A percentile compares a stretch with the other conserved stretches of the same genome.
Evolutionary conservation across 225 moss, liverwort and hornwort species (phyloP).

Genomic region (Straminergon stramineum): DNA sequence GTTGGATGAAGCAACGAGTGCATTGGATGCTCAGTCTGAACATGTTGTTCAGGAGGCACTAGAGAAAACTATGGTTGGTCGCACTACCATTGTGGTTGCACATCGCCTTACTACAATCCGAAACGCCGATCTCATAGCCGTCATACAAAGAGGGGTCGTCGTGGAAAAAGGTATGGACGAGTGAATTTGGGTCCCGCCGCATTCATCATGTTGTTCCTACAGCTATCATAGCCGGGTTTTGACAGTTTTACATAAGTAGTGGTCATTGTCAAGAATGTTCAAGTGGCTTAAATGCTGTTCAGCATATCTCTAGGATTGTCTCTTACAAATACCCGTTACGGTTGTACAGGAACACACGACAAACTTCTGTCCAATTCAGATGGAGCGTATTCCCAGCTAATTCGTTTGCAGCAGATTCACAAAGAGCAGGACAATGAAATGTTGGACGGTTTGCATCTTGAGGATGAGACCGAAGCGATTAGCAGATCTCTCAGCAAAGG

Average conservation of each 20-base stretch:
- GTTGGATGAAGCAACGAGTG: slow-evolving; percentile 97
- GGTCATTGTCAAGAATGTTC: neutral
- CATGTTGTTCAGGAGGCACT: slow-evolving; percentile 81
- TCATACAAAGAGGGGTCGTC: slow-evolving; percentile 76
- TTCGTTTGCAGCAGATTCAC: slow-evolving; percentile 61
- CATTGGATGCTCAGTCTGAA: slow-evolving; percentile 88
- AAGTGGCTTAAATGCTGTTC: neutral
- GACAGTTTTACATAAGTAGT: neutral
- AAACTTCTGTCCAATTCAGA: slow-evolving; percentile 46
- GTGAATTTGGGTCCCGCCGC: neutral
- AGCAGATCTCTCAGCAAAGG: slow-evolving; percentile 40
- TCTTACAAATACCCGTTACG: neutral
- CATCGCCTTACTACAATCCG: slow-evolving; percentile 89
- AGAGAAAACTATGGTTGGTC: slow-evolving; percentile 75
- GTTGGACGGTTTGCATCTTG: neutral
- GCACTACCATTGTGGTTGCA: slow-evolving; percentile 84
- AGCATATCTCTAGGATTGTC: neutral
- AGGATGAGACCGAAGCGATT: slow-evolving; percentile 13
- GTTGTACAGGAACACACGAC: slow-evolving; percentile 62
- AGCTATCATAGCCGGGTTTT: neutral
- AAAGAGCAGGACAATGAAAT: slow-evolving; percentile 31
- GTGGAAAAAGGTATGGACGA: slow-evolving; percentile 69
- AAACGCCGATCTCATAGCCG: slow-evolving; percentile 81
- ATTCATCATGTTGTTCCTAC: neutral
- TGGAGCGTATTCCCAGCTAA: slow-evolving; percentile 73